These are phyloP conservation scores for Ceratocystis colombiana DNA, from an alignment of 2,329 filamentous ascomycete genomes.

Conservation along the genomic window DNA sequence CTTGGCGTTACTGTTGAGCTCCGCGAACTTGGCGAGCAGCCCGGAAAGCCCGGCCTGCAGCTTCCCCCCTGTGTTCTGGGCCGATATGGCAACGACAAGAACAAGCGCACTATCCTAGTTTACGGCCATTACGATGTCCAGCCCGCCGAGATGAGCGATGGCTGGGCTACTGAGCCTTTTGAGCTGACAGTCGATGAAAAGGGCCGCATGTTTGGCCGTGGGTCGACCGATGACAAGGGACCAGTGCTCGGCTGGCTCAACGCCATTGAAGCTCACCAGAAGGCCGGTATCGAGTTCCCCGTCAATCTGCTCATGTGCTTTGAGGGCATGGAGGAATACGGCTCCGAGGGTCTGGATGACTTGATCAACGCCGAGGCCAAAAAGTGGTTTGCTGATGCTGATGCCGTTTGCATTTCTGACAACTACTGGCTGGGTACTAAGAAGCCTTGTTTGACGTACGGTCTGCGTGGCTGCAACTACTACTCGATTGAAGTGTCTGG, in stretches of 20 bases:
- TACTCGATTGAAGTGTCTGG: conserved; percentile 87
- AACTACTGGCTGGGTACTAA: conserved; percentile 99
- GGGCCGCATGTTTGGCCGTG: conserved; percentile 91
- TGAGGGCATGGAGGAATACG: conserved; percentile 99
- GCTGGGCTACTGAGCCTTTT: conserved; percentile 94
- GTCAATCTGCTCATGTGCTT: conserved; percentile 99
- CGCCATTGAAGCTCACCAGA: conserved; percentile 94
- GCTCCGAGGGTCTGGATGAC: conserved; percentile 90
- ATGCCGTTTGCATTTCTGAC: conserved; percentile 96
- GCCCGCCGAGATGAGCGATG: conserved; percentile 83
- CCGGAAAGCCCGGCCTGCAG: conserved; percentile 77
- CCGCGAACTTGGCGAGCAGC: conserved; percentile 81
- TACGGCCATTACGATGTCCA: conserved; percentile 99
- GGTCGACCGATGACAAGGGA: conserved; percentile 95
- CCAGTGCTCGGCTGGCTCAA: conserved; percentile 96
- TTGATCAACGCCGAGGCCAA: conserved; percentile 86
- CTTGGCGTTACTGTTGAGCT: conserved; percentile 83
- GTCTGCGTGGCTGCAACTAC: conserved; percentile 95
- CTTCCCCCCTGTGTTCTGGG: conserved; percentile 87
- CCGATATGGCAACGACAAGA: conserved; percentile 83
- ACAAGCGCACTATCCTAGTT: conserved; percentile 88
- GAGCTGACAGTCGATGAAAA: conserved; percentile 77
- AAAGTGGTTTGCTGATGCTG: conserved; percentile 88
- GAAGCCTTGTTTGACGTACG: conserved; percentile 96
- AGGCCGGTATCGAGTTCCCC: conserved; percentile 85